These are phyloP conservation scores for Paraconiothyrium brasiliense DNA, from an alignment of 2,329 filamentous ascomycete genomes.

Conservation along the genomic window DNA sequence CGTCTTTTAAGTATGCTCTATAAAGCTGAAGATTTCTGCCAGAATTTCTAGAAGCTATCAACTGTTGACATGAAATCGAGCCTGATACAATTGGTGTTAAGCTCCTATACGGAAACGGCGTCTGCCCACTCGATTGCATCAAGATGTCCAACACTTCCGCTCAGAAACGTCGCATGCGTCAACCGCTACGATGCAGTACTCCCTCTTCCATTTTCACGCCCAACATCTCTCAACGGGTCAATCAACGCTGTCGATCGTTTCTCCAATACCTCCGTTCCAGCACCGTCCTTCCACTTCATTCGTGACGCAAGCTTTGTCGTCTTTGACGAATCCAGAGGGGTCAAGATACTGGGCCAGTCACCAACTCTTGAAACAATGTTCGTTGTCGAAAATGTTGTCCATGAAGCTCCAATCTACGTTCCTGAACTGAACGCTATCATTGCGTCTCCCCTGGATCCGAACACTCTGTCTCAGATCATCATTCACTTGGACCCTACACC, in stretches of 20 bases:
- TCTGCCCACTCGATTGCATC: neutral
- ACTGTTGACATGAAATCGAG: neutral
- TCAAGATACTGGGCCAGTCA: constrained; percentile 27
- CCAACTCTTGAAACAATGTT: constrained; percentile 31
- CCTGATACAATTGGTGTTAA: no score
- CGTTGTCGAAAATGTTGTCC: constrained; percentile 6
- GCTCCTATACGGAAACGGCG: neutral
- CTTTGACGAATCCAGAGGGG: constrained; percentile 31
- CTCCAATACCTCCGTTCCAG: constrained; percentile 12
- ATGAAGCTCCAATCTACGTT: constrained; percentile 24
- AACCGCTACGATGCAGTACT: neutral
- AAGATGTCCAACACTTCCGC: constrained; percentile 1
- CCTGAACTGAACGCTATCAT: constrained; percentile 19
- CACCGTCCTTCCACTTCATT: constrained; percentile 32
- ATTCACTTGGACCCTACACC: neutral
- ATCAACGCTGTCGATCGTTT: neutral
- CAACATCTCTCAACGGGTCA: neutral
- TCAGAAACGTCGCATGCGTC: neutral
- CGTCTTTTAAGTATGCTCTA: neutral
- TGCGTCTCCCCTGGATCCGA: neutral
- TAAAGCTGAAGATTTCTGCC: neutral
- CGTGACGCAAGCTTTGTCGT: constrained; percentile 34
- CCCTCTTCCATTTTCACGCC: neutral
- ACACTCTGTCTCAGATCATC: constrained; percentile 4
- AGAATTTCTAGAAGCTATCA: neutral